Percentiles rank a stretch among this genome's conserved stretches.
These are phyloP conservation scores for Petunia hybrid DNA, from an alignment of 305 asterid species.

Conservation along the genomic window DNA sequence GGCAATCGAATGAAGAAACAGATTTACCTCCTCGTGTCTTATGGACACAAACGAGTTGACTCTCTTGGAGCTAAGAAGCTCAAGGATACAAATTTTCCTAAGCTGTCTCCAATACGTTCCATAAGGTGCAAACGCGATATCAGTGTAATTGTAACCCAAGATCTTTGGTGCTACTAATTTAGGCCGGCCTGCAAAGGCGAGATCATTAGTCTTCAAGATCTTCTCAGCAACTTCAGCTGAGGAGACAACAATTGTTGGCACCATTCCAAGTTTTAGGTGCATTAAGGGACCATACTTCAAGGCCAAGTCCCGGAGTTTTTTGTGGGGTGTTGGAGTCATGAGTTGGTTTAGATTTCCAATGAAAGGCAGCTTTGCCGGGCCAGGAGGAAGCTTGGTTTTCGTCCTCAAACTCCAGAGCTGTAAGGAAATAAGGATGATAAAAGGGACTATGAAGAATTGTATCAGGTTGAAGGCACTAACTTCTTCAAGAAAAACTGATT, in stretches of 20 bases:
- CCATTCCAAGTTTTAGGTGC: slow-evolving; percentile 56
- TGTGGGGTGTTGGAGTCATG: background rate
- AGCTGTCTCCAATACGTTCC: slow-evolving; percentile 46
- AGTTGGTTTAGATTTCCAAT: slow-evolving; percentile 32
- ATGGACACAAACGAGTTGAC: slow-evolving; percentile 27
- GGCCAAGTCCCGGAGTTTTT: background rate
- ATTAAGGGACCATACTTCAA: slow-evolving; percentile 52
- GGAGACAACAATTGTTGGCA: slow-evolving; percentile 53
- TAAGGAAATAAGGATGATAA: background rate
- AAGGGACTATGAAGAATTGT: background rate
- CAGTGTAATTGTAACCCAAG: slow-evolving; percentile 33
- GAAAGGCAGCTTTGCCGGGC: slow-evolving; percentile 27
- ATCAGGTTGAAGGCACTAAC: background rate
- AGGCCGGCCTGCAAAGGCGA: slow-evolving; percentile 41
- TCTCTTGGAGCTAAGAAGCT: slow-evolving; percentile 34
- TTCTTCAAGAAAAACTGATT: background rate
- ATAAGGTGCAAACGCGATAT: slow-evolving; percentile 39
- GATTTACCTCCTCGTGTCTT: slow-evolving; percentile 37
- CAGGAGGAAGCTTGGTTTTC: slow-evolving; percentile 18
- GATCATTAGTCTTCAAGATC: slow-evolving; percentile 52
- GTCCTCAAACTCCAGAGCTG: background rate
- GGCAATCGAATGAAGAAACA: slow-evolving; percentile 25
- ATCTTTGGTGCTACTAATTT: slow-evolving; percentile 4
- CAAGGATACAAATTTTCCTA: slow-evolving; percentile 35
- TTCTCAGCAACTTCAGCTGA: slow-evolving; percentile 53